These are phyloP conservation scores for Phylloboletellus chloephorus DNA, from an alignment of 1,284 basidiomycete genomes.

Conservation along the genomic window DNA sequence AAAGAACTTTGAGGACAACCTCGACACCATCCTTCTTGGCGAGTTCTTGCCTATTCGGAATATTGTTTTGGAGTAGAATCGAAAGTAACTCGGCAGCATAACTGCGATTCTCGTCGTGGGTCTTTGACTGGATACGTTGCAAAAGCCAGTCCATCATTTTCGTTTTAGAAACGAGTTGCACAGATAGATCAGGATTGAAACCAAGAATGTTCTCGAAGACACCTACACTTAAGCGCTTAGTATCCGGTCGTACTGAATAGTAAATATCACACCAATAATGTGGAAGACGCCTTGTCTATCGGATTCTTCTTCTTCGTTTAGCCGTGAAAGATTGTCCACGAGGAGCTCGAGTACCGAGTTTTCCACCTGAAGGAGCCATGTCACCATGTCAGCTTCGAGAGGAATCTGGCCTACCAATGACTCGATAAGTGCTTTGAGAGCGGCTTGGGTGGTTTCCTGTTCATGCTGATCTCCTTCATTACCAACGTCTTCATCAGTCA, in stretches of 20 bases:
- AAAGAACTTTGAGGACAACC: slow-evolving; percentile 67
- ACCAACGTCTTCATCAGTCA: slow-evolving; percentile 94
- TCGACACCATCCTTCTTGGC: slow-evolving; percentile 79
- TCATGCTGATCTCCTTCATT: slow-evolving; percentile 69
- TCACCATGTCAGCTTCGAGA: slow-evolving; percentile 1
- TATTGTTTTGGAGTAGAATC: slow-evolving; percentile 77
- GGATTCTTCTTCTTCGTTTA: slow-evolving; percentile 82
- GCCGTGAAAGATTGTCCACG: slow-evolving; percentile 79
- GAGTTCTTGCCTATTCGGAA: slow-evolving; percentile 58
- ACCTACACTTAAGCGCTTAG: slow-evolving; percentile 43
- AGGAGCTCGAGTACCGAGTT: slow-evolving; percentile 84
- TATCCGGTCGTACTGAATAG: neutral
- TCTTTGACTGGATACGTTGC: slow-evolving; percentile 66
- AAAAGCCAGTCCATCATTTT: slow-evolving; percentile 77
- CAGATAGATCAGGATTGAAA: slow-evolving; percentile 73
- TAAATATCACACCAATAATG: slow-evolving; percentile 57
- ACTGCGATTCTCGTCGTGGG: slow-evolving; percentile 79
- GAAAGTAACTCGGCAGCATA: slow-evolving; percentile 87
- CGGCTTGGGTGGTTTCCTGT: slow-evolving; percentile 60
- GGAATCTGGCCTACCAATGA: slow-evolving; percentile 53
- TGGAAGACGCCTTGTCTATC: slow-evolving; percentile 90
- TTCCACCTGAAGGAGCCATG: slow-evolving; percentile 50
- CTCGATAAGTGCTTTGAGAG: slow-evolving; percentile 69
- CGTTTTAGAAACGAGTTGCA: slow-evolving; percentile 68
- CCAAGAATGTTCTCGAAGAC: slow-evolving; percentile 92